Percentiles rank a stretch among this genome's conserved stretches.
Evolutionary conservation across 1,284 basidiomycete species (phyloP).

Genomic region (Ceratobasidium sp.): DNA sequence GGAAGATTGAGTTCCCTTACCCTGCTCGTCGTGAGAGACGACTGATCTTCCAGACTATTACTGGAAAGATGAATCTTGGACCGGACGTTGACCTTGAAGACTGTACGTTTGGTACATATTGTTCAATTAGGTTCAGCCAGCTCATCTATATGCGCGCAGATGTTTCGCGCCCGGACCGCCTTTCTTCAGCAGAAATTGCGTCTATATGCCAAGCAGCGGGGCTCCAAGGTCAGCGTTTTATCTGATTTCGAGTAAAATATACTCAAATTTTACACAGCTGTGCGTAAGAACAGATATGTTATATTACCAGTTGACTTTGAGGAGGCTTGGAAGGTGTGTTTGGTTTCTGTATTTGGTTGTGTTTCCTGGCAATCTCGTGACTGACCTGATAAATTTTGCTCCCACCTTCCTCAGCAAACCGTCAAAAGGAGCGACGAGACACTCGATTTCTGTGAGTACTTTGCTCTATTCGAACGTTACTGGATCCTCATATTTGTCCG

Average conservation of each 20-base stretch:
- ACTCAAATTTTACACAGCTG: conserved; percentile 65
- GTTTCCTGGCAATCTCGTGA: conserved; percentile 50
- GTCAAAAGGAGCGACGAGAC: conserved; percentile 95
- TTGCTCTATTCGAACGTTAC: conserved; percentile 42
- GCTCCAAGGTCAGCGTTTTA: conserved; percentile 77
- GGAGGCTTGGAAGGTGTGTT: conserved; percentile 93
- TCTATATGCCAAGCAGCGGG: conserved; percentile 98
- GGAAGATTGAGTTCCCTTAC: conserved; percentile 98
- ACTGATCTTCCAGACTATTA: conserved; percentile 98
- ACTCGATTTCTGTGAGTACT: conserved; percentile 89
- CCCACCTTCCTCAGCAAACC: conserved; percentile 70
- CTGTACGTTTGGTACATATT: conserved; percentile 65
- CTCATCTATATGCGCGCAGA: conserved; percentile 61
- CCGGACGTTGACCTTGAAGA: conserved; percentile 99
- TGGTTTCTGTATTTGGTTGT: conserved; percentile 50
- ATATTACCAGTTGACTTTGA: conserved; percentile 98
- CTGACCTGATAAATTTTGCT: conserved; percentile 46
- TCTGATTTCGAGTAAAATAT: background rate
- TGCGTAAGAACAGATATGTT: conserved; percentile 97
- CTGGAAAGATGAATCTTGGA: conserved; percentile 96
- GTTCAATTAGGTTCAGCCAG: background rate
- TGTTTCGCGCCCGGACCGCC: conserved; percentile 94
- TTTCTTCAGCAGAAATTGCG: conserved; percentile 96
- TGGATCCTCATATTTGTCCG: conserved; percentile 40
- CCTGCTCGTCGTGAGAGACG: conserved; percentile 96